Evolutionary conservation across 768 basidiomycete species (phyloP), one percentile per base, ranked within the genome.

Genomic region (Boletales sp.): DNA sequence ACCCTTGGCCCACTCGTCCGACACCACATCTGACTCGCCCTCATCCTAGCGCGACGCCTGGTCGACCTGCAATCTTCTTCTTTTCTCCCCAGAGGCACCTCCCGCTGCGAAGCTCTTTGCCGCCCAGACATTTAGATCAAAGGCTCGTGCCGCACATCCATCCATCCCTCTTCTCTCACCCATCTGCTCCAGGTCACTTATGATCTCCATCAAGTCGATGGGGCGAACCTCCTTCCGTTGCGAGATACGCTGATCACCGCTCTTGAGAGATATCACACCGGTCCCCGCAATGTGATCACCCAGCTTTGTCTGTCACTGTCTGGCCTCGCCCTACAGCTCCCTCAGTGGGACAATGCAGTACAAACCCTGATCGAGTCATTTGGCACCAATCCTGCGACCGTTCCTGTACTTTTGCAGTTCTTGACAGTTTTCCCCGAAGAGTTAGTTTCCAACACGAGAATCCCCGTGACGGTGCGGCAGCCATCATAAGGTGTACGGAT

Each of bases 51-150:
- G 83, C 69, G 92, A 97, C 71, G 94, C 97, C 59, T 99, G 97
- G 97, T 80, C 85, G 59, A 90, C 90, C 45, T 97, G 93, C 71
- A 94, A 95, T 72, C 77, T 87, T 69, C 82, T 99, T 59, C 82
- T 99, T 56, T 82, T 86, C 55, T 83, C 85, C 6, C 80, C 84
- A 40, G 87, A 92, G 58, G 83, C 82, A 4, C 88, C 91, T 3
- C 66, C 74, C 30, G 79, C 90, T 46, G 90, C 91, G 35, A 90
- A 92, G 67, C 71, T 97, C 45, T 97, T 99, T 63, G 94, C 94
- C 9, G 94, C 95, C 1, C 97, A 99, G 70, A 98, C 97, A 0
- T 90, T 99, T 66, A 79, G 94, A 65, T 78, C 88, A 43, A 99
- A 99, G 79, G 97, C 91, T 53, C 57, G 84, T 72, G 39, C 43